These are phyloP conservation scores for Monotropa hypopitys DNA, from an alignment of 179 eudicot species.

Conservation along the genomic window DNA sequence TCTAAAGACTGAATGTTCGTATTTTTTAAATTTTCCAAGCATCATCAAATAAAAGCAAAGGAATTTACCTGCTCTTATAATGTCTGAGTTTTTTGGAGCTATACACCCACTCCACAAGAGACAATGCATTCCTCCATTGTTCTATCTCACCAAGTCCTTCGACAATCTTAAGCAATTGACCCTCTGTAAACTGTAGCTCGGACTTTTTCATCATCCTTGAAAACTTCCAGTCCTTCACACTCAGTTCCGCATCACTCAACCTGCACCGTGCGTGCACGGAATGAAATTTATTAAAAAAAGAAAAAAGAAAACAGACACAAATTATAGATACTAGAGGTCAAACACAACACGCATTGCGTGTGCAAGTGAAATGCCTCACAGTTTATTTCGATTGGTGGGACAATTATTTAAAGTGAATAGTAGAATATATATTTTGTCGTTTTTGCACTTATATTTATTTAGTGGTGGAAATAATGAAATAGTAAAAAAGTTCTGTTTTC, in stretches of 20 bases:
- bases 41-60: neutral
- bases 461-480: too few relatives aligned
- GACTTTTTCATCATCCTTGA: slow-evolving; percentile 67
- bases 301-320: neutral
- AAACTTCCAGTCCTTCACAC: slow-evolving; percentile 78
- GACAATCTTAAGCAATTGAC: slow-evolving; percentile 68
- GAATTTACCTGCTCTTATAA: slow-evolving; percentile 65
- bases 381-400: too few relatives aligned
- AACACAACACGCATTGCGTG: too few relatives aligned
- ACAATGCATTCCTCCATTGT: slow-evolving; percentile 69
- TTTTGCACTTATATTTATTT: too few relatives aligned
- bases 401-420: too few relatives aligned
- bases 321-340: neutral
- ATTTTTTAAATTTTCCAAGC: neutral
- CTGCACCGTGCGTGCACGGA: slow-evolving; percentile 19
- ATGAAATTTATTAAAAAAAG: neutral
- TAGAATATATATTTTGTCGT: too few relatives aligned
- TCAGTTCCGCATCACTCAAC: slow-evolving; percentile 47
- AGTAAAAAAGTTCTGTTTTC: too few relatives aligned
- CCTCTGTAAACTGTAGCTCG: slow-evolving; percentile 58
- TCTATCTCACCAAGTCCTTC: slow-evolving; percentile 59
- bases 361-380: too few relatives aligned
- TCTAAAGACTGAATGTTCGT: neutral
- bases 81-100: slow-evolving; percentile 42
- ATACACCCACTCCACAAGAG: slow-evolving; percentile 79